phyloP scores from a whole-genome alignment of 2,329 filamentous ascomycete genomes.

The Sclerotinia borealis region DNA sequence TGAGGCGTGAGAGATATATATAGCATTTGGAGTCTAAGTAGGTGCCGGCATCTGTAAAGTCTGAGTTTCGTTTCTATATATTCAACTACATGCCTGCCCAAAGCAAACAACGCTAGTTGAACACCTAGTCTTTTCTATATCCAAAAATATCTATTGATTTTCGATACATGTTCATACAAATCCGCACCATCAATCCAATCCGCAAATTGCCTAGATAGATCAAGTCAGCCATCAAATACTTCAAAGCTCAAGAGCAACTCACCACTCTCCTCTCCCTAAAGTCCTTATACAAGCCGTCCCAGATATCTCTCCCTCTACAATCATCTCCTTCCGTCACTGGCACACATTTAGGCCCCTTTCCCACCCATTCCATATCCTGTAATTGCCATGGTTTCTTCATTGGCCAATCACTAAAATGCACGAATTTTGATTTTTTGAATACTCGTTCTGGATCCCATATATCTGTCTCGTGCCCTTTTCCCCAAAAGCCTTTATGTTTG shows the following conservation, averaged over 20 bases:
- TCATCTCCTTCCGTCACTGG: constrained; percentile 16
- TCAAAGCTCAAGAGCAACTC: not conserved
- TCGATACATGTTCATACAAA: not conserved
- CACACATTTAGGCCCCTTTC: constrained; percentile 20
- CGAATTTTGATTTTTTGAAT: constrained; percentile 46
- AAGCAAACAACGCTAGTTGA: not conserved
- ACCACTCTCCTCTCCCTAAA: constrained; percentile 24
- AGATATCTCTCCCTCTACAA: constrained; percentile 25
- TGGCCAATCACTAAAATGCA: constrained; percentile 57
- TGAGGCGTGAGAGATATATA: too few relatives aligned
- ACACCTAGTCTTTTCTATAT: not conserved
- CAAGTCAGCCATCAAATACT: not conserved
- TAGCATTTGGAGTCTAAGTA: not conserved
- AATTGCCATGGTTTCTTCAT: constrained; percentile 52
- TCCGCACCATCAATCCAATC: not conserved
- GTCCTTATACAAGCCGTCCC: constrained; percentile 25
- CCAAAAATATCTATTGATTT: too few relatives aligned
- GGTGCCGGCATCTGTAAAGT: too few relatives aligned
- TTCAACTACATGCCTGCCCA: not conserved
- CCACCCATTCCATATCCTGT: constrained; percentile 10
- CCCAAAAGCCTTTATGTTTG: constrained; percentile 46
- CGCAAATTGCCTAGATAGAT: not conserved
- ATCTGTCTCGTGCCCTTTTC: constrained; percentile 31
- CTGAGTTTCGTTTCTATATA: not conserved
- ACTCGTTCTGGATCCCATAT: constrained; percentile 47